phyloP scores from a whole-genome alignment of 805 yeast species.

The Debaryomyces castellii region DNA sequence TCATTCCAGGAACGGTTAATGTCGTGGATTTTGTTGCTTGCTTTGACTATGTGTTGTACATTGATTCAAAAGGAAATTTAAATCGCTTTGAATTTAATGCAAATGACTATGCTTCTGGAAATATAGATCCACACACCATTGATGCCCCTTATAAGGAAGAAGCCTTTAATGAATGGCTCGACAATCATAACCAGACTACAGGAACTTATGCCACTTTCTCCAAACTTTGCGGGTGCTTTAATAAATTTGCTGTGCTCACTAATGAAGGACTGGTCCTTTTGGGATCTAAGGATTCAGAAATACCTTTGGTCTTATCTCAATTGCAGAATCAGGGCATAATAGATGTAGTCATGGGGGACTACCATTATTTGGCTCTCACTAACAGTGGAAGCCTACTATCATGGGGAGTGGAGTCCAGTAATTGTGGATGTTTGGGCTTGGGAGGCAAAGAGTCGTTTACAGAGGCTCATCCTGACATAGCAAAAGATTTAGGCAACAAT shows the following conservation, averaged over 20 bases:
- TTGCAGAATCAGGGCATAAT: constrained; percentile 50
- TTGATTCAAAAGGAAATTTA: constrained; percentile 45
- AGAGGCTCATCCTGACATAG: constrained; percentile 3
- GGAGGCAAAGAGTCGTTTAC: constrained; percentile 28
- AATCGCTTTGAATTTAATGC: constrained; percentile 32
- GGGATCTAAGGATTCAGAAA: constrained; percentile 28
- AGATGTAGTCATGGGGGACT: constrained; percentile 67
- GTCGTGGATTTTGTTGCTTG: constrained; percentile 58
- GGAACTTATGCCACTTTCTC: constrained; percentile 34
- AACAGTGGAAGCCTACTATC: constrained; percentile 54
- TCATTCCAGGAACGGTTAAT: constrained; percentile 42
- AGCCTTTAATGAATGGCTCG: constrained; percentile 32
- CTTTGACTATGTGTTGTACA: constrained; percentile 49
- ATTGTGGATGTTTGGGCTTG: constrained; percentile 72
- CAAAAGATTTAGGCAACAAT: constrained; percentile 28
- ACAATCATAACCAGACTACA: constrained; percentile 14
- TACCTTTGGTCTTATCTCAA: constrained; percentile 36
- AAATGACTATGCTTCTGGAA: constrained; percentile 11
- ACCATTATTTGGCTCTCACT: constrained; percentile 65
- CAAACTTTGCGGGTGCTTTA: constrained; percentile 56
- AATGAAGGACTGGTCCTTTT: constrained; percentile 47
- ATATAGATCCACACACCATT: constrained; percentile 4
- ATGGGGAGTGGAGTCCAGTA: constrained; percentile 67
- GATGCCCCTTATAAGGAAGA: constrained; percentile 9
- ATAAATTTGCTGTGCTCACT: constrained; percentile 55